These are phyloP conservation scores for Mycena crocata DNA, from an alignment of 768 basidiomycete genomes.

Conservation along the genomic window DNA sequence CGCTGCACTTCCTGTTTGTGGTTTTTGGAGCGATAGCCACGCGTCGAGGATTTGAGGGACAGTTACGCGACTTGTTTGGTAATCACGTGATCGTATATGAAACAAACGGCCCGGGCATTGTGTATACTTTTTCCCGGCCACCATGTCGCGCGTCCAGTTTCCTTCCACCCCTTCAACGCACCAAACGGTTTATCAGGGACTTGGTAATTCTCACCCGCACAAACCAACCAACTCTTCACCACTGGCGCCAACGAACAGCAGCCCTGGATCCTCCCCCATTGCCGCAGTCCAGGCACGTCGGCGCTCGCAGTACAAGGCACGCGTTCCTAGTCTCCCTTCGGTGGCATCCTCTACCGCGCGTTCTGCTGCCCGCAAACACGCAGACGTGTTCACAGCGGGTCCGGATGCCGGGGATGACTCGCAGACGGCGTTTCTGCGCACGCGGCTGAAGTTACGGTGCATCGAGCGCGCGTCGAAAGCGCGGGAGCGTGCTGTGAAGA, in stretches of 20 bases:
- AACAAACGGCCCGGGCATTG: too few species aligned
- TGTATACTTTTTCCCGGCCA: too few species aligned
- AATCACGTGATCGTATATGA: too few species aligned
- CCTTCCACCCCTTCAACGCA: constrained; percentile 13
- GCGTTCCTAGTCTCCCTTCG: constrained; percentile 44
- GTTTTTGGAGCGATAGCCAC: too few species aligned
- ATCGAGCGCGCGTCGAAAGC: constrained; percentile 70
- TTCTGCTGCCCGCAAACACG: too few species aligned
- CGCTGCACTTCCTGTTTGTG: too few species aligned
- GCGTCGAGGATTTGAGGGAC: too few species aligned
- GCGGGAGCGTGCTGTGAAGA: constrained; percentile 58
- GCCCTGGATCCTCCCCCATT: constrained; percentile 55
- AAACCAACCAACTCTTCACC: constrained; percentile 27
- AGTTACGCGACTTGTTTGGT: too few species aligned
- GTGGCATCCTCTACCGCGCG: constrained; percentile 40
- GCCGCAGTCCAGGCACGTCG: constrained; percentile 60
- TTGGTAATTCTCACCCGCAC: constrained; percentile 6
- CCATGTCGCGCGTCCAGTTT: not conserved
- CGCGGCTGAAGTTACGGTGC: constrained; percentile 71
- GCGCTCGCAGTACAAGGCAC: constrained; percentile 66
- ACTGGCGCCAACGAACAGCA: constrained; percentile 26
- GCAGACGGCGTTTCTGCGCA: constrained; percentile 66
- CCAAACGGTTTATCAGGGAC: not conserved
- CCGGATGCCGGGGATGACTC: constrained; percentile 52
- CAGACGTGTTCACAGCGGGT: constrained; percentile 24